phyloP scores from a whole-genome alignment of 2,329 filamentous ascomycete genomes.

The Calonectria hawksworthii region DNA sequence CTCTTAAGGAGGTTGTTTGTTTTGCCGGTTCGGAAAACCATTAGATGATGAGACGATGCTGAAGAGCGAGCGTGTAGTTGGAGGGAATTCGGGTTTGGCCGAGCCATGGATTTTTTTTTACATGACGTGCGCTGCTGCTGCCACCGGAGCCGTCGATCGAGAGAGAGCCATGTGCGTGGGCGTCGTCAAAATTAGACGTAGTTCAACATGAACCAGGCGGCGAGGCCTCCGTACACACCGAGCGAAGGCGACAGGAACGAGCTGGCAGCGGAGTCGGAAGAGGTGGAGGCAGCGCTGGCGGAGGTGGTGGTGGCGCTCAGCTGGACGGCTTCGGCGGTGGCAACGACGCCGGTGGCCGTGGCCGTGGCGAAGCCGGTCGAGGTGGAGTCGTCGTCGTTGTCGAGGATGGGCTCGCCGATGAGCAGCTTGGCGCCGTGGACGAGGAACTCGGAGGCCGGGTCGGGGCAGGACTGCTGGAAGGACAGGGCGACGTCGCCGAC shows the following conservation, averaged over 20 bases:
- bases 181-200: not conserved
- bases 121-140: not conserved
- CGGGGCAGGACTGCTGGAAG: slow-evolving; percentile 7
- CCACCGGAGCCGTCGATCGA: not conserved
- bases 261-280: not conserved
- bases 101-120: not conserved
- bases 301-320: not conserved
- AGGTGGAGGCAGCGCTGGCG: not conserved
- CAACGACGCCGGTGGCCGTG: not conserved
- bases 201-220: not conserved
- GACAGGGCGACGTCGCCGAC: not conserved
- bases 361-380: not conserved
- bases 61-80: not conserved
- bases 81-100: not conserved
- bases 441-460: slow-evolving; percentile 3
- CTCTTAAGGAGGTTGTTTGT: not conserved
- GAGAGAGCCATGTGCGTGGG: not conserved
- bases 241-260: not conserved
- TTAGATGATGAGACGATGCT: not conserved
- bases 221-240: not conserved
- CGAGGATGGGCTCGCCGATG: not conserved
- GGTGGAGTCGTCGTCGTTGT: not conserved
- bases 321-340: not conserved
- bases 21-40: not conserved
- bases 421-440: slow-evolving; percentile 2